Conservation (phyloP, 441 rosid species). For the Biscutella auriculata region DNA sequence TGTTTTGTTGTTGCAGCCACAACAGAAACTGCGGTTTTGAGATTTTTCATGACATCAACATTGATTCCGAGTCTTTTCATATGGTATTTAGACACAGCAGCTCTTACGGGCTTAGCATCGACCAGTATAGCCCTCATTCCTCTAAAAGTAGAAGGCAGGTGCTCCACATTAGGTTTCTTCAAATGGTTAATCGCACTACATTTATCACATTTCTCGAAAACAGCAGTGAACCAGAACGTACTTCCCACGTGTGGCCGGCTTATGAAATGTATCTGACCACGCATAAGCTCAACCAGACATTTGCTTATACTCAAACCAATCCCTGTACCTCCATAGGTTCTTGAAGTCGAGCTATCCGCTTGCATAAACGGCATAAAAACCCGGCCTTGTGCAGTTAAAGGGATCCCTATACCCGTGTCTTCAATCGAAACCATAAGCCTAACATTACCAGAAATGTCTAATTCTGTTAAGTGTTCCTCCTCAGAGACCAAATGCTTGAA, state of each 20-base stretch:
- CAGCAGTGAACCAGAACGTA: constrained; percentile 73
- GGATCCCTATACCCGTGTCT: constrained; percentile 94
- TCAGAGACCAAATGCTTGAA: constrained; percentile 49
- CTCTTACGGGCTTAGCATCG: constrained; percentile 83
- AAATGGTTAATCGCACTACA: constrained; percentile 16
- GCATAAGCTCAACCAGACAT: constrained; percentile 88
- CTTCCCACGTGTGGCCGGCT: constrained; percentile 77
- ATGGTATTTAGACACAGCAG: constrained; percentile 79
- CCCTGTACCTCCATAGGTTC: constrained; percentile 86
- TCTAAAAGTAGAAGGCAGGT: constrained; percentile 54
- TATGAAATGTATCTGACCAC: constrained; percentile 68
- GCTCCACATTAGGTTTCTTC: constrained; percentile 49
- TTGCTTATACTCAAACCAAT: constrained; percentile 93
- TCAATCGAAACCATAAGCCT: constrained; percentile 71
- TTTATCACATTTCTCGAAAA: constrained; percentile 43
- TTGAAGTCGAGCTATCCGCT: constrained; percentile 92
- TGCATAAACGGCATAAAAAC: constrained; percentile 93
- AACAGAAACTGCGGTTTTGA: constrained; percentile 28
- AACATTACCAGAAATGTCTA: constrained; percentile 29
- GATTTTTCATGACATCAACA: constrained; percentile 48
- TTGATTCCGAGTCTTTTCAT: constrained; percentile 78
- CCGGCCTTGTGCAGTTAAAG: constrained; percentile 64
- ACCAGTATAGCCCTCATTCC: constrained; percentile 74
- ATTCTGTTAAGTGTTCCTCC: constrained; percentile 33
- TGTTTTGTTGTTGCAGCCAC: constrained; percentile 29